Evolutionary conservation across 2,329 filamentous ascomycete species (phyloP), one percentile per base, ranked within the genome.

Genomic region (Bipolaris sorokiniana): DNA sequence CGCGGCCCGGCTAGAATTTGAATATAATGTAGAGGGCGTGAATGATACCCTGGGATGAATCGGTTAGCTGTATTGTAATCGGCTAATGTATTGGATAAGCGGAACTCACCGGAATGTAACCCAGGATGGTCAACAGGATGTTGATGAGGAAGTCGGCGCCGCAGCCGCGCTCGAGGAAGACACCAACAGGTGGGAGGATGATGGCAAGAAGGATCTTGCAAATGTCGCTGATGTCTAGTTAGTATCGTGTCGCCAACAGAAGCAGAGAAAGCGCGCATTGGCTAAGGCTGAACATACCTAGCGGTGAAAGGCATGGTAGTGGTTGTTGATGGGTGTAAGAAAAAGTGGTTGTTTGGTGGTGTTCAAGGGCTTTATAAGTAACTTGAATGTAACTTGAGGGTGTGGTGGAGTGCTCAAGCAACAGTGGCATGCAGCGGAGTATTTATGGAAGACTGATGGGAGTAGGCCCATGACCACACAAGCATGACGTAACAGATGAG

Each of bases 21-120:
- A 95, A 84, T 69, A 96, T 95, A 74, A 96, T 93, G 85, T 95
- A 96, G 82, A 96, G 81, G 61, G 92, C 92, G 83, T 97, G 92
- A 78, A 96, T 91, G 81, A 96, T 93, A 78, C 92, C 73, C 72
- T 75, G 46, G 20, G 0, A 7, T 1, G 2, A 22, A 1, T 0
- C 15, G 48, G 61, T 73, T 46, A 71, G 68, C 49, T 28, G 26
- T 9, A 28, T 28, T 28, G 26, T 2, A 28, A 28, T 28, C 26
- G 26, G 26, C 26, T 28, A 28, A 41, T n/a, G 22, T 34, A 31
- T 10, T 44, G 33, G 15, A 11, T 40, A 11, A 34, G 38, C 41
- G 55, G 44, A 51, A 67, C 70, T 36, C 64, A 74, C 90, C 64
- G 89, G 90, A 72, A 93, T 84, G 79, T 80, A 79, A 74, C 77